phyloP scores from a whole-genome alignment of 805 yeast species.

The Wickerhamiella occidentalis region DNA sequence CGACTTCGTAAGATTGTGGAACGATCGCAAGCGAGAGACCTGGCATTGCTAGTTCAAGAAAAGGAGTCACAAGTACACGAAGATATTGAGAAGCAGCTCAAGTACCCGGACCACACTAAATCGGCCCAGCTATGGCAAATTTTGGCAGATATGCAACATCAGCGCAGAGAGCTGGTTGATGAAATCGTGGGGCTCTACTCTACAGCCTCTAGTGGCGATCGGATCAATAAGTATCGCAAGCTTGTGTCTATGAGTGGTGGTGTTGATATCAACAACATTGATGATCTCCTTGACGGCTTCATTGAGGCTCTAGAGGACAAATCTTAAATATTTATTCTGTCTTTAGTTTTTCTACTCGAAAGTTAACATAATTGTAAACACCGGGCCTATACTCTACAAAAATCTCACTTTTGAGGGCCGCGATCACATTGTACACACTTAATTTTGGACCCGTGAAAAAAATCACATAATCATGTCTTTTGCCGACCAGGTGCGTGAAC shows the following conservation, averaged over 20 bases:
- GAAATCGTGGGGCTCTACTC: constrained; percentile 31
- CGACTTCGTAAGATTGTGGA: constrained; percentile 39
- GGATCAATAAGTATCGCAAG: constrained; percentile 68
- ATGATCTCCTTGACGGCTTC: constrained; percentile 70
- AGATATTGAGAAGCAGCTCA: constrained; percentile 19
- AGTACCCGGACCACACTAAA: constrained; percentile 17
- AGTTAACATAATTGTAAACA: not conserved
- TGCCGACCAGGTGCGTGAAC: constrained; percentile 60
- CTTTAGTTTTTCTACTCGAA: not conserved
- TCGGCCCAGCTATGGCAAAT: not conserved
- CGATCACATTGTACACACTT: not conserved
- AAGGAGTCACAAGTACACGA: constrained; percentile 34
- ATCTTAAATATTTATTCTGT: not conserved
- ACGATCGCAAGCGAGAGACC: constrained; percentile 49
- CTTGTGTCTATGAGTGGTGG: constrained; percentile 70
- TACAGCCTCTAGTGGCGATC: constrained; percentile 36
- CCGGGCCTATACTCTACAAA: too few relatives aligned
- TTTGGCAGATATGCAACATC: constrained; percentile 32
- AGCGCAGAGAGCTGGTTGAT: constrained; percentile 15
- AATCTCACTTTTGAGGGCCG: too few relatives aligned
- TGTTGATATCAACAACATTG: constrained; percentile 64
- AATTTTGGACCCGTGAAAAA: not conserved
- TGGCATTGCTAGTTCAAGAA: constrained; percentile 46
- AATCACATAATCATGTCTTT: constrained; percentile 26
- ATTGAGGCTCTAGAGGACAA: constrained; percentile 31